These are phyloP conservation scores for Oryza glaberrima DNA, from an alignment of 176 grass and related monocot genomes.

Conservation along the genomic window DNA sequence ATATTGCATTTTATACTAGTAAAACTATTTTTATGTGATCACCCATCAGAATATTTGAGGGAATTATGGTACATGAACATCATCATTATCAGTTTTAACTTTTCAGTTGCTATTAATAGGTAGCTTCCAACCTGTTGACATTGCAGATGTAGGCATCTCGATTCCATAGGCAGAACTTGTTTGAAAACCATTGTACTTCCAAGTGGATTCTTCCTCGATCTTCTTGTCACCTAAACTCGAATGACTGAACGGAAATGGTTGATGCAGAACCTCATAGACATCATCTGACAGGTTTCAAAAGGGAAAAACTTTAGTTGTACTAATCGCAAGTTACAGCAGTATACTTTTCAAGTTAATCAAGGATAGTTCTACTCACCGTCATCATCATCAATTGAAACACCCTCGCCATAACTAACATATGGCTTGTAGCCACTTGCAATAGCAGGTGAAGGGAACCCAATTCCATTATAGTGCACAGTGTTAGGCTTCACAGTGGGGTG, in stretches of 20 bases:
- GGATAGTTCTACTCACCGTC: slow-evolving; percentile 28
- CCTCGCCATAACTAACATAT: background rate
- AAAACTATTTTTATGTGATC: background rate
- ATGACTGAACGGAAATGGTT: slow-evolving; percentile 29
- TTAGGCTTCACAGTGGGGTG: background rate
- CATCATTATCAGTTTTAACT: slow-evolving; percentile 12
- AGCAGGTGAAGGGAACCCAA: background rate
- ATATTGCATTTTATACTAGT: background rate
- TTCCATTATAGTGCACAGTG: background rate
- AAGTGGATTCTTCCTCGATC: slow-evolving; percentile 30
- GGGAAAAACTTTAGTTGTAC: background rate
- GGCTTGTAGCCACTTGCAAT: background rate
- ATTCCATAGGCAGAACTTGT: slow-evolving; percentile 29
- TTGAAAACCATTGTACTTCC: slow-evolving; percentile 34
- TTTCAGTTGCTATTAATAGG: background rate
- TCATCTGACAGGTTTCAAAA: slow-evolving; percentile 12
- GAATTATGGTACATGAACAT: slow-evolving; percentile 6
- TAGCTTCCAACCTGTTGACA: slow-evolving; percentile 2
- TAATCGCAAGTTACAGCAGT: background rate
- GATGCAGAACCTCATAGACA: slow-evolving; percentile 3
- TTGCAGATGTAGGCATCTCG: slow-evolving; percentile 27
- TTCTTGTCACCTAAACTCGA: slow-evolving; percentile 11
- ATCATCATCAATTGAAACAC: slow-evolving; percentile 1
- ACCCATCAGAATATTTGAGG: background rate
- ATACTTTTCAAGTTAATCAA: background rate